Evolutionary conservation across 2,329 filamentous ascomycete species (phyloP), one percentile per base, ranked within the genome.

Genomic region (Pezicula rhizophila): DNA sequence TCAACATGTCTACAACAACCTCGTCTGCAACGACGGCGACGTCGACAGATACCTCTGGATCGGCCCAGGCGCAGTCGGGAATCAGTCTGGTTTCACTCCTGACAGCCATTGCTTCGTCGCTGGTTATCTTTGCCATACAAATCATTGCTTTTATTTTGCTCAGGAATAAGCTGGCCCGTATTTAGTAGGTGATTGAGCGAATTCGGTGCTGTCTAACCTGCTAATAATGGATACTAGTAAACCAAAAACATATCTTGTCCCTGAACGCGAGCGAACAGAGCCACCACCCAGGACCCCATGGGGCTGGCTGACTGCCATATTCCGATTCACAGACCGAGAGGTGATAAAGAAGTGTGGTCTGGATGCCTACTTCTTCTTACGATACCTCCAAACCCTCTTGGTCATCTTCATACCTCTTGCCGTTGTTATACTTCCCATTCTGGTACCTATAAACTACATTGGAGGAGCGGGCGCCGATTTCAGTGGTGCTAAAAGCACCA

Each of bases 341-440:
- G 82, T 99, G 57, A 95, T 99, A 60, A 85, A 92, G 46, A 95
- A 96, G 68, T 96, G 92, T 58, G 93, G 93, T 15, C 79, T 99
- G 8, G 93, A 99, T 65, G 90, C 92, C 61, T 99, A 96, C 70
- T 96, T 97, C 73, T 99, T 99, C 67, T 76, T 99, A 1, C 87
- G 95, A 53, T 99, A 96, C 62, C 78, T 91, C 23, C 82, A 85
- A 52, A 86, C 88, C 61, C 80, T 97, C 5, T 78, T 97, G 39
- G 84, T 96, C 64, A 95, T 99, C 53, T 97, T 99, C 65, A 71
- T 95, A 35, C 90, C 93, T 1, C 82, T 96, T 49, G 82, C 87
- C 11, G 57, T 80, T 23, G 63, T 96, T 45, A 84, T 95, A 25
- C 74, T 96, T 47, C 93, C 93, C 0, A 85, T 96, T 20, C 72